phyloP scores from a whole-genome alignment of 2,329 filamentous ascomycete genomes.

The Colletotrichum sp. region DNA sequence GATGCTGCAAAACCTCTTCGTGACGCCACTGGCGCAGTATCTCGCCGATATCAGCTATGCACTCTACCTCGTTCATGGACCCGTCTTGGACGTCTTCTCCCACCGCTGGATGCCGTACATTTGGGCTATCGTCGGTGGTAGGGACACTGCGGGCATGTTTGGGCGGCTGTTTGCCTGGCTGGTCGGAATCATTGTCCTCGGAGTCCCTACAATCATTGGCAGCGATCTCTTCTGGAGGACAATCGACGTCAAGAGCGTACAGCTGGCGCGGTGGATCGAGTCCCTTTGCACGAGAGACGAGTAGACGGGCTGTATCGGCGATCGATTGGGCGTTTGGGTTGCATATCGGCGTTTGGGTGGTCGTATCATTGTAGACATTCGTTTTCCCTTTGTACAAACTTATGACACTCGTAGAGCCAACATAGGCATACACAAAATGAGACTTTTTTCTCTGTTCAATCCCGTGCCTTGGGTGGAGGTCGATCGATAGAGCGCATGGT shows the following conservation, averaged over 20 bases:
- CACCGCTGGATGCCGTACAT: slow-evolving; percentile 19
- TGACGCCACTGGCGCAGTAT: slow-evolving; percentile 55
- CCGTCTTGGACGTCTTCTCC: slow-evolving; percentile 45
- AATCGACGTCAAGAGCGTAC: slow-evolving; percentile 53
- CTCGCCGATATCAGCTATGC: slow-evolving; percentile 62
- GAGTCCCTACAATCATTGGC: slow-evolving; percentile 52
- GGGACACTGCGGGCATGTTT: slow-evolving; percentile 36
- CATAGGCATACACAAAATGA: neutral
- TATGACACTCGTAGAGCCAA: neutral
- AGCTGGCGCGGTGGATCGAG: slow-evolving; percentile 55
- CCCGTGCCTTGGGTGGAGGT: neutral
- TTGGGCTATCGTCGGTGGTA: slow-evolving; percentile 32
- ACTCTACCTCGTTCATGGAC: slow-evolving; percentile 64
- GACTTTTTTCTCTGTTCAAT: neutral
- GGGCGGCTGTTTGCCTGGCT: slow-evolving; percentile 37
- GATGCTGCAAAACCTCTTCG: slow-evolving; percentile 43
- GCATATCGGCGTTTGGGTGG: neutral
- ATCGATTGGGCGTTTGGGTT: neutral
- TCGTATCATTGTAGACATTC: neutral
- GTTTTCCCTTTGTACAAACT: neutral
- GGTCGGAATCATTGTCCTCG: slow-evolving; percentile 39
- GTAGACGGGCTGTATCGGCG: neutral
- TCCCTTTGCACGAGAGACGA: slow-evolving; percentile 19
- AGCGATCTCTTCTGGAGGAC: slow-evolving; percentile 65
- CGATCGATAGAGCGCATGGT: neutral